phyloP scores from a whole-genome alignment of 345 rosid genomes.

The Euphorbia pulcherrima region DNA sequence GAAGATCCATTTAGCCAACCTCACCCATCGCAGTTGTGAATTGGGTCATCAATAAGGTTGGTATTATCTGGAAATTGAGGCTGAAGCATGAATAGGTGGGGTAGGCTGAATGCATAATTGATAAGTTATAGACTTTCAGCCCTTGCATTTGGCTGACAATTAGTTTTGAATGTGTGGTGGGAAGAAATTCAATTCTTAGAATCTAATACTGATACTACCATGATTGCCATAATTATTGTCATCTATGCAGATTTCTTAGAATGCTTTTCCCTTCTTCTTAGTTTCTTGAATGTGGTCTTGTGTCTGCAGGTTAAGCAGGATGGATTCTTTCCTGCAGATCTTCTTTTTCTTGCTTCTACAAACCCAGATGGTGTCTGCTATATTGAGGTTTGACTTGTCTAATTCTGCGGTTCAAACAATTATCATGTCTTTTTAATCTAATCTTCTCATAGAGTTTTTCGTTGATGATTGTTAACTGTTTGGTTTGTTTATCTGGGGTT shows the following conservation, averaged over 20 bases:
- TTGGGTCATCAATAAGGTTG: background rate
- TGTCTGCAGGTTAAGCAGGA: constrained; percentile 85
- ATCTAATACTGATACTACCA: background rate
- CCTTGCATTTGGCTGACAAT: background rate
- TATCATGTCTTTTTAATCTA: constrained; percentile 8
- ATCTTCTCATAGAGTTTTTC: background rate
- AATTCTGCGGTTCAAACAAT: constrained; percentile 4
- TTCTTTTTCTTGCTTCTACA: constrained; percentile 85
- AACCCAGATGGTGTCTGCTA: constrained; percentile 96
- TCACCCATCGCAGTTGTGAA: background rate
- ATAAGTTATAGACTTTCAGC: background rate
- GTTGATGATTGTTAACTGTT: background rate
- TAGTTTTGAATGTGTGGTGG: background rate
- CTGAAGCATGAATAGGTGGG: background rate
- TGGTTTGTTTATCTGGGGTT: constrained; percentile 15
- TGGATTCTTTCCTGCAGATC: constrained; percentile 91
- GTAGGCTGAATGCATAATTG: background rate
- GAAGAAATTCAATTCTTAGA: background rate
- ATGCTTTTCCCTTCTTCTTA: background rate
- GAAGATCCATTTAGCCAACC: too few species aligned
- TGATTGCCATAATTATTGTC: background rate
- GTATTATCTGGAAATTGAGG: background rate
- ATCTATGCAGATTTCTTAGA: background rate
- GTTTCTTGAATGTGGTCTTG: constrained; percentile 10
- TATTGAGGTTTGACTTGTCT: constrained; percentile 54